These are phyloP conservation scores for Bruguiera hainesii DNA, from an alignment of 441 rosid genomes.

Conservation along the genomic window DNA sequence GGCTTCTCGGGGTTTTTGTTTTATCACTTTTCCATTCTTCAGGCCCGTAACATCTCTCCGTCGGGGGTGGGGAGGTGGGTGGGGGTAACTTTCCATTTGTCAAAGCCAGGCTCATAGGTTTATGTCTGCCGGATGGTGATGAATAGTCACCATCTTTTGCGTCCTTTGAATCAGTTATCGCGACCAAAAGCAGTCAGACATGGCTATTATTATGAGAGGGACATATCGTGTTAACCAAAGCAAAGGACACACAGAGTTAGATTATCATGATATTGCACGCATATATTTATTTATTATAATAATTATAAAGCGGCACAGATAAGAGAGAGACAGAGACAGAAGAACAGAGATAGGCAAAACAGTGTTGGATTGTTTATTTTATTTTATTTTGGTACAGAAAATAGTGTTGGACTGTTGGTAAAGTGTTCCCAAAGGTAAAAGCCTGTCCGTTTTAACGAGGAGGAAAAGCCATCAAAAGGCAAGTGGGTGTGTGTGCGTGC, in stretches of 20 bases:
- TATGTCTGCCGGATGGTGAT: conserved; percentile 36
- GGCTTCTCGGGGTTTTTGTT: conserved; percentile 1
- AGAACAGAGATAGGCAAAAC: not conserved
- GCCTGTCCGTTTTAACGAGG: no score
- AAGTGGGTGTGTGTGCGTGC: no score
- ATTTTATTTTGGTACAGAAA: not conserved
- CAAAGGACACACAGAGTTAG: conserved; percentile 5
- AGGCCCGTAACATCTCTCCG: conserved; percentile 30
- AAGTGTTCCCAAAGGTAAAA: no score
- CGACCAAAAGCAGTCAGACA: conserved; percentile 73
- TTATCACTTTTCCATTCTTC: conserved; percentile 9
- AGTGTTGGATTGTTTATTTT: not conserved
- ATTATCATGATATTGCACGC: not conserved
- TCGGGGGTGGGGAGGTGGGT: not conserved
- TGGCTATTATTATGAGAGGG: conserved; percentile 73
- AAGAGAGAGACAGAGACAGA: not conserved
- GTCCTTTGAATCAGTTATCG: conserved; percentile 91
- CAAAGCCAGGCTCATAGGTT: not conserved
- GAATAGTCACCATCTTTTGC: conserved; percentile 70
- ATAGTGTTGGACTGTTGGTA: not conserved
- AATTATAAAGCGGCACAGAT: not conserved
- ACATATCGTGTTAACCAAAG: conserved; percentile 50
- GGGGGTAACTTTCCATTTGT: conserved; percentile 22
- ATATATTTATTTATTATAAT: not conserved
- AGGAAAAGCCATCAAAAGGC: no score